Evolutionary conservation across 768 basidiomycete genomes (phyloP).

Genomic region (Termitomyces sp.): DNA sequence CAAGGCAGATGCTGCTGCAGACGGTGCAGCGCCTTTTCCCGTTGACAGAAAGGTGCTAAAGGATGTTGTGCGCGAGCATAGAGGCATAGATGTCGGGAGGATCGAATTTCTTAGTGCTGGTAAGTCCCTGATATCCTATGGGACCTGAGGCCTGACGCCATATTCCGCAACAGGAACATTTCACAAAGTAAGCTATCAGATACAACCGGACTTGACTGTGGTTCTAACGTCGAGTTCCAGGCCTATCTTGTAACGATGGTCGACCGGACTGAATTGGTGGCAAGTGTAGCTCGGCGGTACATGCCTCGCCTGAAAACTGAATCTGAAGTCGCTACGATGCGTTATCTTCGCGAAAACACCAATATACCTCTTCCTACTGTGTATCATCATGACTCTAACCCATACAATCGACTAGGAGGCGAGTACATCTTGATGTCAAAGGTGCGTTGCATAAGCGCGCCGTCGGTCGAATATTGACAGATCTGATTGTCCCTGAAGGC

Average conservation of each 20-base stretch:
- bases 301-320: slow-evolving; percentile 86
- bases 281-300: slow-evolving; percentile 77
- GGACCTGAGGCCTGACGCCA: slow-evolving; percentile 6
- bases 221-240: slow-evolving; percentile 27
- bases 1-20: slow-evolving; percentile 55
- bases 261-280: slow-evolving; percentile 60
- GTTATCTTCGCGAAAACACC: slow-evolving; percentile 69
- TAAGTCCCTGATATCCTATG: slow-evolving; percentile 25
- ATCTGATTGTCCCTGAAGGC: slow-evolving; percentile 40
- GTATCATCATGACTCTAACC: slow-evolving; percentile 77
- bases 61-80: slow-evolving; percentile 72
- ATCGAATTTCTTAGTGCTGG: slow-evolving; percentile 75
- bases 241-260: slow-evolving; percentile 72
- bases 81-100: slow-evolving; percentile 57
- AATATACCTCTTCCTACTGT: slow-evolving; percentile 70
- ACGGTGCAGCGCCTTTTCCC: slow-evolving; percentile 62
- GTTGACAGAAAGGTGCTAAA: slow-evolving; percentile 72
- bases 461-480: slow-evolving; percentile 2
- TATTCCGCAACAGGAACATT: slow-evolving; percentile 58
- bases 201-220: neutral
- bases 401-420: slow-evolving; percentile 77
- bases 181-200: slow-evolving; percentile 52
- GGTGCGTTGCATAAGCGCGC: slow-evolving; percentile 34
- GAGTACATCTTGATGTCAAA: slow-evolving; percentile 88
- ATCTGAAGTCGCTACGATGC: slow-evolving; percentile 82